Evolutionary conservation across 768 basidiomycete genomes (phyloP), one percentile per base, ranked within the genome.

Genomic region (Mycena crocata): DNA sequence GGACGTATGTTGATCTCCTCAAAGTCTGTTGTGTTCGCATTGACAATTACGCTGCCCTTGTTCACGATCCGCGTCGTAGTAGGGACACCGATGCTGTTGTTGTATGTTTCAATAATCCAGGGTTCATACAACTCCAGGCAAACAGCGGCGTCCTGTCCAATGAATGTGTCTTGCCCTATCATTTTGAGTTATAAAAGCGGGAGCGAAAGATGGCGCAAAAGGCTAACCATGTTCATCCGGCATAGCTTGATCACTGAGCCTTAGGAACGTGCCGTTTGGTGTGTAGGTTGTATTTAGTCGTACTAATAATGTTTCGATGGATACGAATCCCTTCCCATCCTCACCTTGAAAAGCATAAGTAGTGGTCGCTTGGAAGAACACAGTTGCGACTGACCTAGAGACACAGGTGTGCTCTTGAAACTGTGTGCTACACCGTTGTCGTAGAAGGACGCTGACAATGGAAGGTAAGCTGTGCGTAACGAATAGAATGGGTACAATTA

Each of bases 111-210:
- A 8, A 83, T 62, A 21, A 84, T 67, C 78, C 80, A 84, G 2
- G 82, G 82, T 54, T 84, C 82, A 35, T 82, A 81, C 2, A 81
- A 59, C 66, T 82, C 75, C 10, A 83, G 62, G 57, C 83, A 84
- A 28, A 82, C 75, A 1, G 75, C 79, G 13, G 80, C 78, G 55
- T 84, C 83, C 34, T 77, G 80, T 3, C 82, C 83, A 32, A 84
- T 76, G 63, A 63, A 76, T 5, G 78, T 79, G 13, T 71, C 59
- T 28, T 70, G 70, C 14, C 81, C 66, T 61, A n/a, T 19, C 42
- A 40, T 9, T 37, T n/a, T n/a, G n/a, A 32, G 24, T 26, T 31
- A 24, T 34, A 49, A 13, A 35, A 30, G 4, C 7, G 23, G 28
- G 17, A 24, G 5, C 26, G 26, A 12, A 35, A 28, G n/a, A 51